Evolutionary conservation across 177 flowering plant species (phyloP).

Genomic region (Vitis hybrid): DNA sequence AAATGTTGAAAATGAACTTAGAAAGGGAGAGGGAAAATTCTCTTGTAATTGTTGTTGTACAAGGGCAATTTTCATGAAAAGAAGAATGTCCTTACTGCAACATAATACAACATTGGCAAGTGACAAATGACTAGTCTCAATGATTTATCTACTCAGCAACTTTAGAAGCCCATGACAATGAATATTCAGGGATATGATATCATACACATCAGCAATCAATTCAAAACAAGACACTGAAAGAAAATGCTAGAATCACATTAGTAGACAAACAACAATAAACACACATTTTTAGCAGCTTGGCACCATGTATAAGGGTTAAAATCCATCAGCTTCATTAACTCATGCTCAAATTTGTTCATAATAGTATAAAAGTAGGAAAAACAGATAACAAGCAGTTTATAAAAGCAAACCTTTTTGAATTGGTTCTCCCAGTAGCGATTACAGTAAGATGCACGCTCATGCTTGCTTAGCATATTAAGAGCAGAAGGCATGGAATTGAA

Average conservation of each 20-base stretch:
- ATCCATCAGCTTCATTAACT: background rate
- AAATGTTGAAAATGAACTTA: no score
- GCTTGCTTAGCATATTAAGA: constrained; percentile 87
- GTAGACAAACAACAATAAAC: background rate
- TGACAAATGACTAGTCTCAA: no score
- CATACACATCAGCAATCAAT: no score
- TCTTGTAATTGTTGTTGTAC: no score
- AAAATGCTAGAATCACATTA: background rate
- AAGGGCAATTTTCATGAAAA: no score
- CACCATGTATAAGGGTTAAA: background rate
- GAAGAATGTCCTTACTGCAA: no score
- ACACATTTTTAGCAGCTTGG: background rate
- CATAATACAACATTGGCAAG: no score
- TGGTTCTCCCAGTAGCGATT: constrained; percentile 94
- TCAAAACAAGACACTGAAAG: background rate
- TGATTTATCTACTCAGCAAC: no score
- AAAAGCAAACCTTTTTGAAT: constrained; percentile 76
- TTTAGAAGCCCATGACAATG: no score
- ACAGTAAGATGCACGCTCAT: constrained; percentile 98
- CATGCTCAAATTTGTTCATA: background rate
- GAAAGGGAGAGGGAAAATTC: no score
- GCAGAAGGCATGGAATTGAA: constrained; percentile 98
- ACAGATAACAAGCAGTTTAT: background rate
- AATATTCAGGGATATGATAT: no score
- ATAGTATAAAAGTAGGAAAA: background rate